Conservation (phyloP, 208 protist genomes). For the Leishmania lainsoni region DNA sequence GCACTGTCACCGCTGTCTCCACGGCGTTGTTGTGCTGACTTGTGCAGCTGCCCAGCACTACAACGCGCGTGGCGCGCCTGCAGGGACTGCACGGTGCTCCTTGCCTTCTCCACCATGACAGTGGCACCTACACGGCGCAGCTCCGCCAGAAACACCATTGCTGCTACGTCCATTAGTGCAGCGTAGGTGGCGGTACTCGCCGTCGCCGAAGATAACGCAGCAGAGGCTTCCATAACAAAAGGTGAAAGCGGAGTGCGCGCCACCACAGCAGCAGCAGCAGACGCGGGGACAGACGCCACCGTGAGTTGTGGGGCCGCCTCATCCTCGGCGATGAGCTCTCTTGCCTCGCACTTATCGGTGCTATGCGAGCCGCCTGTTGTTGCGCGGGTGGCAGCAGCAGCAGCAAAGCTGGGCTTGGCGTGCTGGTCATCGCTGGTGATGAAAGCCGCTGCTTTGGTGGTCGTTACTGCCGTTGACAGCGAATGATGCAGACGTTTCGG, state of each 20-base stretch:
- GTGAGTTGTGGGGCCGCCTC: neutral
- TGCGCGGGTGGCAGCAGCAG: neutral
- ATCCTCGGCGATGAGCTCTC: neutral
- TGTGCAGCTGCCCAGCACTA: neutral
- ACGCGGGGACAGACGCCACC: neutral
- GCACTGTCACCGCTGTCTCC: neutral
- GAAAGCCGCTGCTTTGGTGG: neutral
- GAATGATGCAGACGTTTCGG: neutral
- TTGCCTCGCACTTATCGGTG: neutral
- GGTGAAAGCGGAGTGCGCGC: neutral
- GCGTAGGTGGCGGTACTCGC: slow-evolving; percentile 6
- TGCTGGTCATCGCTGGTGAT: neutral
- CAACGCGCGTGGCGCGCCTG: neutral
- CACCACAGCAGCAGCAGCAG: neutral
- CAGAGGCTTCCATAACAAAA: neutral
- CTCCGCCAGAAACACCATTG: slow-evolving; percentile 13
- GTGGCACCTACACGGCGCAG: slow-evolving; percentile 12
- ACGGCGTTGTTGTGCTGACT: neutral
- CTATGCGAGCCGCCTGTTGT: neutral
- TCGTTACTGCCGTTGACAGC: neutral
- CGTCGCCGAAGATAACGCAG: neutral
- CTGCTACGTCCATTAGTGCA: slow-evolving; percentile 23
- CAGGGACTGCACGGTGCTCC: neutral
- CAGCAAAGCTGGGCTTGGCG: neutral
- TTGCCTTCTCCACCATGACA: slow-evolving; percentile 2